Conservation (phyloP, 257 asterid genomes). For the Cruciata laevipes region DNA sequence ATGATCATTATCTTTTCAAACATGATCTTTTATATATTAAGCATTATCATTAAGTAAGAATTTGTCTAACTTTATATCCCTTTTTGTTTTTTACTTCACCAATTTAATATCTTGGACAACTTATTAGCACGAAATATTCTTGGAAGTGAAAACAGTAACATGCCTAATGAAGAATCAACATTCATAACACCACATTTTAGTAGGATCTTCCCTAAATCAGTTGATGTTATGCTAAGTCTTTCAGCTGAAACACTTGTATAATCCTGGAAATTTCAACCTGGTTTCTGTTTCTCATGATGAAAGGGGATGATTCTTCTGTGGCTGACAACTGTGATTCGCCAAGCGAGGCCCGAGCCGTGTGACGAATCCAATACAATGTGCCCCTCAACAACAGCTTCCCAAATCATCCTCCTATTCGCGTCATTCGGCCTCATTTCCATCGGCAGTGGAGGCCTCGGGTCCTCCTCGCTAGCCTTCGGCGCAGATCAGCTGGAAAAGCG, state of each 20-base stretch:
- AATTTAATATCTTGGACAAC: background rate
- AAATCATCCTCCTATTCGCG: constrained; percentile 33
- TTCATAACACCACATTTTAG: background rate
- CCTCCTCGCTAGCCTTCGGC: constrained; percentile 65
- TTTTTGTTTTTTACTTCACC: background rate
- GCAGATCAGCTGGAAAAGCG: constrained; percentile 50
- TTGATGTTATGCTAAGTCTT: no score
- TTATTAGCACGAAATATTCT: background rate
- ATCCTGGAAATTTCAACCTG: background rate
- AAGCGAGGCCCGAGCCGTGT: constrained; percentile 52
- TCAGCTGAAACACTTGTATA: no score
- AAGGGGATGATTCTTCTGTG: constrained; percentile 64
- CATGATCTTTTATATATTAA: no score
- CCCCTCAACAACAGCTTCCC: constrained; percentile 33
- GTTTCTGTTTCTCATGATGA: background rate
- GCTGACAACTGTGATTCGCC: constrained; percentile 52
- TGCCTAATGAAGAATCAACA: background rate
- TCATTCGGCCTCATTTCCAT: constrained; percentile 52
- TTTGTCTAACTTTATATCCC: background rate
- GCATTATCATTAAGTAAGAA: no score
- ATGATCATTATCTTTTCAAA: no score
- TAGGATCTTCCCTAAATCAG: no score
- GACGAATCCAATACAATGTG: constrained; percentile 19
- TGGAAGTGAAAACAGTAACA: background rate
- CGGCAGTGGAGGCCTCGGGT: constrained; percentile 60